Evolutionary conservation across 257 asterid species (phyloP).

Genomic region (Solanum dulcamara): DNA sequence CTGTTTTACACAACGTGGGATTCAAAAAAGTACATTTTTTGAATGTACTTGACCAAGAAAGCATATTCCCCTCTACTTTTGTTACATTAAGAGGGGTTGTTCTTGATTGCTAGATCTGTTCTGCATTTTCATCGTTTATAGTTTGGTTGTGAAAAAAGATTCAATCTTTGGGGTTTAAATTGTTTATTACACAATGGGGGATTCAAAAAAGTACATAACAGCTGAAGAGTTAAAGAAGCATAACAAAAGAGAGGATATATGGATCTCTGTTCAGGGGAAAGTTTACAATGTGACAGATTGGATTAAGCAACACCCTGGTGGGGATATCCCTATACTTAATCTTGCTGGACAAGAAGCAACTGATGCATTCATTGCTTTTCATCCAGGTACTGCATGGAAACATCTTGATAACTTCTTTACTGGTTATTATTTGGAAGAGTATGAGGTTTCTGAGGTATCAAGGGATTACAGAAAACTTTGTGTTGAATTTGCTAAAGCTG

Average conservation of each 20-base stretch:
- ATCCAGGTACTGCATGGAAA: conserved; percentile 40
- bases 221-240: conserved; percentile 25
- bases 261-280: conserved; percentile 36
- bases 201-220: conserved; percentile 18
- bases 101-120: too few relatives aligned
- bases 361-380: conserved; percentile 43
- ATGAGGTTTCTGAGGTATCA: conserved; percentile 33
- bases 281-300: conserved; percentile 30
- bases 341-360: conserved; percentile 41
- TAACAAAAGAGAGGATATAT: conserved; percentile 18
- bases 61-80: too few relatives aligned
- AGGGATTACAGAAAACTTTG: conserved; percentile 28
- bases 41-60: too few relatives aligned
- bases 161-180: background rate
- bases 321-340: conserved; percentile 20
- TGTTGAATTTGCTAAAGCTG: conserved; percentile 20
- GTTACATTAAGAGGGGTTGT: too few relatives aligned
- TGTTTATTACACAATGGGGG: background rate
- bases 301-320: conserved; percentile 39
- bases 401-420: conserved; percentile 25
- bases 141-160: too few relatives aligned
- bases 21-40: too few relatives aligned
- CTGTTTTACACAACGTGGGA: too few relatives aligned
- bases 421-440: conserved; percentile 28
- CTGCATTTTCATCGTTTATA: too few relatives aligned